Conservation (phyloP, 768 basidiomycete genomes). For the Kwoniella dejecticola region DNA sequence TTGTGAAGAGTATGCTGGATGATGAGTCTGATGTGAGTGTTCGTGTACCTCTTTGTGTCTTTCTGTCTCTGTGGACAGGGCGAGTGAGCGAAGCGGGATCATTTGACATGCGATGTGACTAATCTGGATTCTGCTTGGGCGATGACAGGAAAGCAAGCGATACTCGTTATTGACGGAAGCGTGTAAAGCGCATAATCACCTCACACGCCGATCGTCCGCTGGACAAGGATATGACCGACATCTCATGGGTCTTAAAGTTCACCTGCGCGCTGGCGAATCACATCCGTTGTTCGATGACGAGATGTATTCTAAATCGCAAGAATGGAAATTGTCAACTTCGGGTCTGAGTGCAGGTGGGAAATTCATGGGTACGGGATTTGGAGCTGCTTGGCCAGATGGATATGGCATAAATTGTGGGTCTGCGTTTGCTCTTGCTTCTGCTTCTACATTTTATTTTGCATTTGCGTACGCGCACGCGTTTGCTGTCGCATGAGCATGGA, state of each 20-base stretch:
- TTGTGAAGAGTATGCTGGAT: constrained; percentile 75
- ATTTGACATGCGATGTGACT: neutral
- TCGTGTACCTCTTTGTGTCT: no score
- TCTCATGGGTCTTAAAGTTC: constrained; percentile 75
- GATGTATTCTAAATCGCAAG: constrained; percentile 70
- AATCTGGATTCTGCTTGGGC: neutral
- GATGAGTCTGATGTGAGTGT: constrained; percentile 49
- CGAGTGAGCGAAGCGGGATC: constrained; percentile 25
- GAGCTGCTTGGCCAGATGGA: constrained; percentile 76
- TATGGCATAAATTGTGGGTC: constrained; percentile 92
- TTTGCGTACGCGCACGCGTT: no score
- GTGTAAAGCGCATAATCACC: constrained; percentile 67
- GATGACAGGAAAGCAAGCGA: constrained; percentile 56
- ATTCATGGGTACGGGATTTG: constrained; percentile 93
- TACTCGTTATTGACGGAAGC: constrained; percentile 67
- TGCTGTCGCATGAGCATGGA: no score
- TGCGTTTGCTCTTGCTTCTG: neutral
- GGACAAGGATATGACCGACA: constrained; percentile 89
- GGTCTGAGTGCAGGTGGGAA: constrained; percentile 80
- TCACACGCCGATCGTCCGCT: constrained; percentile 74
- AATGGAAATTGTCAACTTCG: constrained; percentile 88
- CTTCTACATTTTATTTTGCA: no score
- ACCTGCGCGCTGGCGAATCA: constrained; percentile 64
- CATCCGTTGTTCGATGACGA: constrained; percentile 74
- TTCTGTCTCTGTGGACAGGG: no score